These are phyloP conservation scores for Blastosporella zonata DNA, from an alignment of 1,284 basidiomycete species.

Conservation along the genomic window DNA sequence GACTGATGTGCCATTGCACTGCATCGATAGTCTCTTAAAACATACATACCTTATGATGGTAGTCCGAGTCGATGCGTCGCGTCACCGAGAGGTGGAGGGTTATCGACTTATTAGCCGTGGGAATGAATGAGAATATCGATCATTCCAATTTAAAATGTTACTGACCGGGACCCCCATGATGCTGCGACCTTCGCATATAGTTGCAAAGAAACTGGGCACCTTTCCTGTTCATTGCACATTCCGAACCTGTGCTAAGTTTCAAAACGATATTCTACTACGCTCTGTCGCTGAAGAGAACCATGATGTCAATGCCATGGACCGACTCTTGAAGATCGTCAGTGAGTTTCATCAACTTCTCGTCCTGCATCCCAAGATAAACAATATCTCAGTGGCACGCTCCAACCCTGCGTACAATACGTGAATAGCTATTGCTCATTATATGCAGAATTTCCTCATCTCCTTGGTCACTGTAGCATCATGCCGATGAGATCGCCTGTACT, in stretches of 20 bases:
- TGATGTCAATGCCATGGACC: slow-evolving; percentile 57
- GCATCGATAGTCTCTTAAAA: too few species aligned
- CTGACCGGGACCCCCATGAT: too few species aligned
- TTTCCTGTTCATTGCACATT: slow-evolving; percentile 9
- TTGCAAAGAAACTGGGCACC: not conserved
- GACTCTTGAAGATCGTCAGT: slow-evolving; percentile 56
- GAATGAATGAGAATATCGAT: too few species aligned
- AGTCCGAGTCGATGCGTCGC: too few species aligned
- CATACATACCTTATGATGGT: too few species aligned
- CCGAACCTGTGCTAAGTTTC: slow-evolving; percentile 2
- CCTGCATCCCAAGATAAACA: not conserved
- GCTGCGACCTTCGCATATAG: not conserved
- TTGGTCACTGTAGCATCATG: slow-evolving; percentile 37
- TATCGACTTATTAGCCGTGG: too few species aligned
- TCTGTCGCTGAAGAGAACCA: slow-evolving; percentile 45
- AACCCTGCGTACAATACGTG: slow-evolving; percentile 55
- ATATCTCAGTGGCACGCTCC: slow-evolving; percentile 43
- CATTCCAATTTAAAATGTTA: too few species aligned
- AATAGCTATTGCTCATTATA: slow-evolving; percentile 4
- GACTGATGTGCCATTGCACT: too few species aligned
- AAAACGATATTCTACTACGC: slow-evolving; percentile 6
- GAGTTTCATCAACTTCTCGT: slow-evolving; percentile 39
- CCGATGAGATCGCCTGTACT: slow-evolving; percentile 46
- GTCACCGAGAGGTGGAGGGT: too few species aligned
- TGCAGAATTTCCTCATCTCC: slow-evolving; percentile 2